Evolutionary conservation across 306 rosid species (phyloP).

Genomic region (Albizia julibrissin): DNA sequence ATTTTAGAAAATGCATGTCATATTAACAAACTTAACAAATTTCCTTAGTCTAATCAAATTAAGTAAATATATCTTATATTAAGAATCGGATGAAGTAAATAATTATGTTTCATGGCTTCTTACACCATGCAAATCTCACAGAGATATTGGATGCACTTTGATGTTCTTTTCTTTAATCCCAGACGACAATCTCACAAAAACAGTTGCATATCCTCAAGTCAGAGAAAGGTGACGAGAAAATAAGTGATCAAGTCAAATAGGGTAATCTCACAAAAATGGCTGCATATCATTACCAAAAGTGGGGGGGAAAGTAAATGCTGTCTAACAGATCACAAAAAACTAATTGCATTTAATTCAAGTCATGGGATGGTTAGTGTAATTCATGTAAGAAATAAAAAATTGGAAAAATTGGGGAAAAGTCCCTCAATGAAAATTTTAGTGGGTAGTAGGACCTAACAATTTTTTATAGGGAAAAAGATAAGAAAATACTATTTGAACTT

Average conservation of each 20-base stretch:
- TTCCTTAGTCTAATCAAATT: too few species aligned
- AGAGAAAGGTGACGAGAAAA: not conserved
- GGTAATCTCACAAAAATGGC: not conserved
- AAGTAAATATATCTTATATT: too few species aligned
- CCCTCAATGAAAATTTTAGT: too few species aligned
- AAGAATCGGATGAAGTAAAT: too few species aligned
- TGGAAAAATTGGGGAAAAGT: too few species aligned
- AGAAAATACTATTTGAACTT: too few species aligned
- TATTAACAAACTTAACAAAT: too few species aligned
- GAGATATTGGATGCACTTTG: not conserved
- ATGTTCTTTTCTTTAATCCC: not conserved
- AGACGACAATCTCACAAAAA: not conserved
- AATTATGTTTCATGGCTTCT: not conserved
- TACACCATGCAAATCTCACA: not conserved
- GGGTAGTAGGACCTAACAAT: too few species aligned
- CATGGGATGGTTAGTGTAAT: not conserved
- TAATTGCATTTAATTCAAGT: not conserved
- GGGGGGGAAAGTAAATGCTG: not conserved
- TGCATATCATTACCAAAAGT: not conserved
- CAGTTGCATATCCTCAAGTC: not conserved
- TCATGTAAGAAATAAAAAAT: not conserved
- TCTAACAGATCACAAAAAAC: not conserved
- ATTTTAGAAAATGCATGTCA: too few species aligned
- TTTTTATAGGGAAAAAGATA: too few species aligned
- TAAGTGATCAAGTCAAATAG: not conserved